These are phyloP conservation scores for Themeda triandra DNA, from an alignment of 176 grass and related monocot species.

Conservation along the genomic window DNA sequence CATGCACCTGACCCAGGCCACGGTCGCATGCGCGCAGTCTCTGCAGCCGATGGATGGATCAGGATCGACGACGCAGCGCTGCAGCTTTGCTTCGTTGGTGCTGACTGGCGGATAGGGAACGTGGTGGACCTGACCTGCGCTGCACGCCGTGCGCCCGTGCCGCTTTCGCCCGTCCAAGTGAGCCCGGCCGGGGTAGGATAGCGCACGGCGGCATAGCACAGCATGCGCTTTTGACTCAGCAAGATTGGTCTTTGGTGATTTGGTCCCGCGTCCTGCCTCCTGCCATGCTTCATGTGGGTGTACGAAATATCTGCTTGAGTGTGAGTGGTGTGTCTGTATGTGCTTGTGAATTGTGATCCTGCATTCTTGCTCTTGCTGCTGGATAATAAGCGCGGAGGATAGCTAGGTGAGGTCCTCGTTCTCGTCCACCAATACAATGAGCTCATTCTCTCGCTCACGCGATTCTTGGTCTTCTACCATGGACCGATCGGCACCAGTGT, in stretches of 20 bases:
- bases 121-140: background rate
- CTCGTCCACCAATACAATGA: too few species aligned
- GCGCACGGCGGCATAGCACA: background rate
- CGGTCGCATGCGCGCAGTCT: background rate
- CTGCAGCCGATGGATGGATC: background rate
- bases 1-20: background rate
- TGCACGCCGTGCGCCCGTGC: background rate
- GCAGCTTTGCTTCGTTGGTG: background rate
- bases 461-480: too few species aligned
- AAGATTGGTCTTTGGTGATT: background rate
- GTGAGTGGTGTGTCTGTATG: too few species aligned
- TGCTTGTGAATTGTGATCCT: too few species aligned
- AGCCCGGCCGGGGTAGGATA: background rate
- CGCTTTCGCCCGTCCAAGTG: background rate
- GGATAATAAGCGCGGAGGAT: too few species aligned
- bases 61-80: background rate
- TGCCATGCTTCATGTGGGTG: background rate
- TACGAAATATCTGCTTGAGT: too few species aligned
- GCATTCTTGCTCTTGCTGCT: background rate
- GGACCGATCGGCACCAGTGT: too few species aligned
- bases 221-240: background rate
- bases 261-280: background rate
- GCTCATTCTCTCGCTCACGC: too few species aligned
- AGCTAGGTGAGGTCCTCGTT: too few species aligned
- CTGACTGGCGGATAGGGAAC: constrained; percentile 1